Base-by-base conservation (phyloP, 75 land plant genomes). In the Chamaecyparis obtusa region DNA sequence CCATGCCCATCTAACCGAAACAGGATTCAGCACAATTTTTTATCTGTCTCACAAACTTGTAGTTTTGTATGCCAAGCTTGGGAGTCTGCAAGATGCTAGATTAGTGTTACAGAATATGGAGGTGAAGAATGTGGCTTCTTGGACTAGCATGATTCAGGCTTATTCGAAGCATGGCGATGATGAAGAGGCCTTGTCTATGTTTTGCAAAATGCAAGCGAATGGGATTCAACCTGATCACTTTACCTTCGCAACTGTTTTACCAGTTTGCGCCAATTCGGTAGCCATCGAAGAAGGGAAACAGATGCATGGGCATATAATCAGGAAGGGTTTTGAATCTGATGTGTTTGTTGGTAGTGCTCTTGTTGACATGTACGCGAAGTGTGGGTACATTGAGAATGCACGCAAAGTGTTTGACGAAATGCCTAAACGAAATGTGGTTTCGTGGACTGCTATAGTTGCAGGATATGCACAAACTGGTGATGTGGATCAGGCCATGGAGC, bases 111-210 rank as follows among this genome's bases (percentile, higher is more conserved):
- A 88, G 37, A 30, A 84, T 79, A 85, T 95, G 91, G 83, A 87
- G 60, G 44, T 49, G 1, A 84, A 86, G 81, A 88, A 90, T 57
- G 84, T 84, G 55, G 90, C 91, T 37, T 90, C 96, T 48, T 95
- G 97, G 97, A 95, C 89, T 36, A 91, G 87, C 54, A 90, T 90
- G 86, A 87, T 93, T 43, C 86, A 93, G 30, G 95, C 89, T 13
- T 89, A 84, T 86, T 92, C 90, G 21, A 80, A 86, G 36, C 83
- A 30, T 43, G 91, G 95, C 0, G 46, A 36, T 16, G 91, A 85
- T 69, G 6, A 15, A 8, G 71, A 87, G 39, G 90, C 91, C 0
- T 24, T 89, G 36, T 85, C 55, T 15, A 24, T 91, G 44, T 95
- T 93, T 86, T 2, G 78, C 14, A 74, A 86, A 71, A 89, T 93